Percentiles rank a stretch among this genome's conserved stretches.
phyloP scores from a whole-genome alignment of 1,284 basidiomycete species.

The Boletus semigastroideus region DNA sequence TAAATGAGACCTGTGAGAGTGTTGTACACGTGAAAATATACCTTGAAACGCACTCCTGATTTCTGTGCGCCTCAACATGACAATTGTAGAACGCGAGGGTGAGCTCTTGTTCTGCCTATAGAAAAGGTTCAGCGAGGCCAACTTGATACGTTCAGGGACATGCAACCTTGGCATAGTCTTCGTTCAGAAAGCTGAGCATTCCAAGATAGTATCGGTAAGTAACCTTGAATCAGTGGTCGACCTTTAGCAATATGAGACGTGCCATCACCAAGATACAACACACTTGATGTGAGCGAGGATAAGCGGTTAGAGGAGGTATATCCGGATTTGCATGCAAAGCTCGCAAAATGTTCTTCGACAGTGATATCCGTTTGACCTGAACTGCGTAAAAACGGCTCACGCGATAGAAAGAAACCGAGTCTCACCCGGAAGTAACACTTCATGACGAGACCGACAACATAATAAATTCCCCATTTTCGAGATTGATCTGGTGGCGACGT shows the following conservation, averaged over 20 bases:
- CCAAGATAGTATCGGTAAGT: constrained; percentile 93
- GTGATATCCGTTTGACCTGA: constrained; percentile 85
- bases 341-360: constrained; percentile 90
- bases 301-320: constrained; percentile 74
- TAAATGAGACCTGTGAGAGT: neutral
- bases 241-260: constrained; percentile 7
- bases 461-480: constrained; percentile 93
- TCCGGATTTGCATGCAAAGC: constrained; percentile 86
- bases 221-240: constrained; percentile 48
- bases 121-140: neutral
- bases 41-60: constrained; percentile 69
- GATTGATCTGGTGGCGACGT: constrained; percentile 70
- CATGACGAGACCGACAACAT: constrained; percentile 88
- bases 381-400: neutral
- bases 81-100: constrained; percentile 83
- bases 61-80: constrained; percentile 61
- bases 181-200: constrained; percentile 90
- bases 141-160: neutral
- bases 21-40: neutral
- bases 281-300: constrained; percentile 87
- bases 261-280: constrained; percentile 24
- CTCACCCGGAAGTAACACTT: constrained; percentile 93
- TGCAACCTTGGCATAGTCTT: constrained; percentile 79
- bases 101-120: constrained; percentile 79
- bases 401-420: constrained; percentile 10